A percentile compares a stretch with the other conserved stretches of the same genome.
Evolutionary conservation across 2,329 filamentous ascomycete genomes (phyloP).

Genomic region (Cercospora sojina): DNA sequence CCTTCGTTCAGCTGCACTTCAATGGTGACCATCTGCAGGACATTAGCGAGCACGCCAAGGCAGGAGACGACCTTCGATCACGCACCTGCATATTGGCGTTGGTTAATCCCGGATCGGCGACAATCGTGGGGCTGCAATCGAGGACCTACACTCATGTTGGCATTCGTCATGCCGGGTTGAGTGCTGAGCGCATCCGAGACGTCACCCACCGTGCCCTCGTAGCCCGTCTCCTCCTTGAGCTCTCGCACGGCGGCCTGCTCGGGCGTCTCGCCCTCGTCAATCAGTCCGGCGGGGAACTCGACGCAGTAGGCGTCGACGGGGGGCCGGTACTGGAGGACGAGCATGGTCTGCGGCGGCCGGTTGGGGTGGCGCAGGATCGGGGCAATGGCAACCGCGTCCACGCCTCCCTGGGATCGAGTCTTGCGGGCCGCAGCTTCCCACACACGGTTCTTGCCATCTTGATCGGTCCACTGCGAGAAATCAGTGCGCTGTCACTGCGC

Average conservation of each 20-base stretch:
- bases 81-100: slow-evolving; percentile 58
- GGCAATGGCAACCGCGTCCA: slow-evolving; percentile 61
- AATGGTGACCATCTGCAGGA: slow-evolving; percentile 53
- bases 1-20: slow-evolving; percentile 55
- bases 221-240: slow-evolving; percentile 63
- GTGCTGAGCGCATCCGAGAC: slow-evolving; percentile 61
- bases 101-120: slow-evolving; percentile 62
- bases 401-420: slow-evolving; percentile 55
- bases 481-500: slow-evolving; percentile 6
- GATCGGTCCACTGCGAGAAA: slow-evolving; percentile 26
- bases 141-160: slow-evolving; percentile 40
- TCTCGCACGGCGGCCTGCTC: slow-evolving; percentile 58
- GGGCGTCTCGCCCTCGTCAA: slow-evolving; percentile 58
- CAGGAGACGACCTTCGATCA: neutral
- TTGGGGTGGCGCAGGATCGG: slow-evolving; percentile 53
- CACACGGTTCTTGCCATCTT: slow-evolving; percentile 47
- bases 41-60: neutral
- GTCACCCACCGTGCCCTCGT: slow-evolving; percentile 51
- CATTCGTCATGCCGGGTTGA: slow-evolving; percentile 51
- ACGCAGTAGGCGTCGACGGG: slow-evolving; percentile 59
- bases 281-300: slow-evolving; percentile 60
- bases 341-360: slow-evolving; percentile 51
- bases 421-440: slow-evolving; percentile 54
- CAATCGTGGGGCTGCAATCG: slow-evolving; percentile 64
- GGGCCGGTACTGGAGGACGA: slow-evolving; percentile 60